Percentiles rank a stretch among this genome's conserved stretches.
These are phyloP conservation scores for Bacterosira constricta DNA, from an alignment of 108 stramenopile species.

Conservation along the genomic window DNA sequence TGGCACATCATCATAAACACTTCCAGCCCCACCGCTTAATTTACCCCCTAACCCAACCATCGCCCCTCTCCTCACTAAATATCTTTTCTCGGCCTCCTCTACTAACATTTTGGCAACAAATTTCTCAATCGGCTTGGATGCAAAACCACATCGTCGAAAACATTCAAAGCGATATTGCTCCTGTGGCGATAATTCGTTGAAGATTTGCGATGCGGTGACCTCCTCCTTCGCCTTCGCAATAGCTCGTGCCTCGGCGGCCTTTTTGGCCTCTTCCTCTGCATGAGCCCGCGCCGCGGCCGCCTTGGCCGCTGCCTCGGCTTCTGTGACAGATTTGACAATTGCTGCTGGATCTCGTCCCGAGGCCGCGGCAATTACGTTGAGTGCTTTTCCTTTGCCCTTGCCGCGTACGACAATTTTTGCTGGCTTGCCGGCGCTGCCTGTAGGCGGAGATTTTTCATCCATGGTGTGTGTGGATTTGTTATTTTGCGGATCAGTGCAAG, in stretches of 20 bases:
- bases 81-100: constrained; percentile 30
- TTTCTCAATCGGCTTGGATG: constrained; percentile 31
- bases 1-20: not conserved
- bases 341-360: constrained; percentile 40
- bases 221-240: constrained; percentile 3
- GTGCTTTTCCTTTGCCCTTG: constrained; percentile 51
- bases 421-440: too few species aligned
- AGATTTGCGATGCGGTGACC: constrained; percentile 22
- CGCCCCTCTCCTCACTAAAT: constrained; percentile 12
- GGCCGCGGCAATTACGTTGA: constrained; percentile 41
- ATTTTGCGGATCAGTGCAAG: too few species aligned
- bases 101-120: constrained; percentile 45
- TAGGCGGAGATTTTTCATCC: not conserved
- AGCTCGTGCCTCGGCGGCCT: not conserved
- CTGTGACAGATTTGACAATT: constrained; percentile 16
- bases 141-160: constrained; percentile 51
- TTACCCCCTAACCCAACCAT: constrained; percentile 26
- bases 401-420: constrained; percentile 13
- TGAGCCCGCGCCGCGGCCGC: not conserved
- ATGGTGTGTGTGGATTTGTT: too few species aligned
- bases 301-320: constrained; percentile 14
- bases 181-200: constrained; percentile 17
- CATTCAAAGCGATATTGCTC: constrained; percentile 51
- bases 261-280: constrained; percentile 4
- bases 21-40: not conserved